These are phyloP conservation scores for Boletus patriciae DNA, from an alignment of 768 basidiomycete genomes.

Conservation along the genomic window DNA sequence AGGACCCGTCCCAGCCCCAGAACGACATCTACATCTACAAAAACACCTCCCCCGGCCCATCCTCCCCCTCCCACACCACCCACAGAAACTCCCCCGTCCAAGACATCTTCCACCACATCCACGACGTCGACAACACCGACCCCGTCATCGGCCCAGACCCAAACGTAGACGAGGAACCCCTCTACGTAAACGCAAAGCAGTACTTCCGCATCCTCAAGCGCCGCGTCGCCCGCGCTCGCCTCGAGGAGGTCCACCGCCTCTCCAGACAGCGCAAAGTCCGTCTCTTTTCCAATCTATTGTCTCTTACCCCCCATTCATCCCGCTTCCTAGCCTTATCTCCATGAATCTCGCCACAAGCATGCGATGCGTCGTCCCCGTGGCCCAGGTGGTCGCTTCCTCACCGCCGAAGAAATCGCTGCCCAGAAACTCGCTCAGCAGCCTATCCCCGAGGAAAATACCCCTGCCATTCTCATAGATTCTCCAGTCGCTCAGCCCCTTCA, in stretches of 20 bases:
- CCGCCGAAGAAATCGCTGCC: slow-evolving; percentile 91
- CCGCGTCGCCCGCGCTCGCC: slow-evolving; percentile 82
- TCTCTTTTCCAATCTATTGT: background rate
- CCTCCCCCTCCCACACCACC: slow-evolving; percentile 29
- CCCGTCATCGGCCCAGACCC: slow-evolving; percentile 36
- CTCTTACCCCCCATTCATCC: slow-evolving; percentile 4
- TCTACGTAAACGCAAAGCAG: slow-evolving; percentile 99
- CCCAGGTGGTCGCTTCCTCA: slow-evolving; percentile 96
- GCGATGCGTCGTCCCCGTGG: slow-evolving; percentile 97
- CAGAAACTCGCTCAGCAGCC: slow-evolving; percentile 51
- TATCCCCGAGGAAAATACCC: slow-evolving; percentile 23
- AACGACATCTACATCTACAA: slow-evolving; percentile 32
- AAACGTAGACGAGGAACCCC: slow-evolving; percentile 87
- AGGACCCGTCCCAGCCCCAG: slow-evolving; percentile 24
- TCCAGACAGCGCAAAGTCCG: slow-evolving; percentile 89
- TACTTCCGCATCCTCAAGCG: slow-evolving; percentile 98
- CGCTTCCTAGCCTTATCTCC: slow-evolving; percentile 81
- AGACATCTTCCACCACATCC: slow-evolving; percentile 35
- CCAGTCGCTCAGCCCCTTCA: slow-evolving; percentile 13
- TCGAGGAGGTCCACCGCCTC: slow-evolving; percentile 92
- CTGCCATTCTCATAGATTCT: slow-evolving; percentile 20
- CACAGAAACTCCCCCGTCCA: slow-evolving; percentile 29
- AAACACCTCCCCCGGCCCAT: slow-evolving; percentile 33
- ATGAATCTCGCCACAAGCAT: slow-evolving; percentile 97
- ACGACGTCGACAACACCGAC: slow-evolving; percentile 23